Conservation (phyloP, 257 asterid species). For the Penstemon barbatus region DNA sequence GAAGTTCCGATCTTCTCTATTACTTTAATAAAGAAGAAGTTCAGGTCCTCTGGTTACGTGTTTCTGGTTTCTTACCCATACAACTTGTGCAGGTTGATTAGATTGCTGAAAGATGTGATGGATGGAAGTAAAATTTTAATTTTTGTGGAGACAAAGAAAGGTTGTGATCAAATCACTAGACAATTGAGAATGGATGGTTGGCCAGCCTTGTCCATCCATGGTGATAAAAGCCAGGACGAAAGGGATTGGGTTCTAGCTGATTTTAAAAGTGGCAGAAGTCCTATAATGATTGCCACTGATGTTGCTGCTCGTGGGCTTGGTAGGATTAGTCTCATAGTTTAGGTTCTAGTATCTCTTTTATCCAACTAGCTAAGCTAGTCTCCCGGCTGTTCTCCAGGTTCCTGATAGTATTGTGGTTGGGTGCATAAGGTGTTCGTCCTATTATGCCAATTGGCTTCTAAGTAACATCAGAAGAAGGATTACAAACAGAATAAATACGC, state of each 20-base stretch:
- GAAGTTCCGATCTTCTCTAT: not conserved
- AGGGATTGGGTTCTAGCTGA: slow-evolving; percentile 95
- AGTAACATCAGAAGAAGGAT: slow-evolving; percentile 23
- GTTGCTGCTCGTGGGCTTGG: slow-evolving; percentile 99
- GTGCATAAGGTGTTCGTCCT: slow-evolving; percentile 45
- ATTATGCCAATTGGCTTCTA: slow-evolving; percentile 27
- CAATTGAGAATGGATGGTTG: slow-evolving; percentile 92
- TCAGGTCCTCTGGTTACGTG: slow-evolving; percentile 1
- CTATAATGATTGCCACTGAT: slow-evolving; percentile 95
- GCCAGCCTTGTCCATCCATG: slow-evolving; percentile 95
- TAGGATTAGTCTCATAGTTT: slow-evolving; percentile 71
- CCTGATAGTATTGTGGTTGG: slow-evolving; percentile 79
- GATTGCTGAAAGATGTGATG: slow-evolving; percentile 73
- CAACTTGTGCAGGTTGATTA: slow-evolving; percentile 57
- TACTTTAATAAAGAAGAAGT: no score
- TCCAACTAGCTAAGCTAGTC: slow-evolving; percentile 48
- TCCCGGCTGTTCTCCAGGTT: slow-evolving; percentile 86
- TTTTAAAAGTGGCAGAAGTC: slow-evolving; percentile 81
- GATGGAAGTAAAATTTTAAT: slow-evolving; percentile 84
- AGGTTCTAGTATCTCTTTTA: slow-evolving; percentile 52
- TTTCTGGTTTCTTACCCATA: slow-evolving; percentile 33
- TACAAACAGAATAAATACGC: slow-evolving; percentile 24
- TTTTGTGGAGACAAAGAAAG: slow-evolving; percentile 90
- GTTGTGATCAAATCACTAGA: slow-evolving; percentile 87
- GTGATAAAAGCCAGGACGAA: slow-evolving; percentile 90